Percentiles rank a stretch among this genome's conserved stretches.
phyloP scores from a whole-genome alignment of 2,329 filamentous ascomycete species.

The Ophiocordyceps australis region DNA sequence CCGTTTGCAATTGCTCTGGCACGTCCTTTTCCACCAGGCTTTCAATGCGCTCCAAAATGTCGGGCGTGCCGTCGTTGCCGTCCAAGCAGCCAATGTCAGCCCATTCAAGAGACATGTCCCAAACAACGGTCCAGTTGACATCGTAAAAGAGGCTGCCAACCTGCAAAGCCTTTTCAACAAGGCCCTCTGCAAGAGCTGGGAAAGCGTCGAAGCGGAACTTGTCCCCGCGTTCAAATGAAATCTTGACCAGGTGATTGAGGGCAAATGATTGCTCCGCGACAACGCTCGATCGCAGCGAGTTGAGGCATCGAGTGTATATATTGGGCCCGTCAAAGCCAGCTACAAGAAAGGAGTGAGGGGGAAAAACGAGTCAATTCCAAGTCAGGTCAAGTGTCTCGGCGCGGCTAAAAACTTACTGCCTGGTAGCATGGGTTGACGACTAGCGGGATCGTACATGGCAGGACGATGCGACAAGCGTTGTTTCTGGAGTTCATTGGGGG shows the following conservation, averaged over 20 bases:
- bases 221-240: slow-evolving; percentile 84
- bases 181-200: slow-evolving; percentile 67
- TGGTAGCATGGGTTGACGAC: slow-evolving; percentile 33
- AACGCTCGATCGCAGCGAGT: slow-evolving; percentile 65
- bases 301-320: slow-evolving; percentile 78
- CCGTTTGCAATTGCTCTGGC: slow-evolving; percentile 54
- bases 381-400: too few species aligned
- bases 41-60: slow-evolving; percentile 48
- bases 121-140: slow-evolving; percentile 64
- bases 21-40: slow-evolving; percentile 40
- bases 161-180: slow-evolving; percentile 70
- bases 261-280: slow-evolving; percentile 80
- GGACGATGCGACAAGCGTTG: slow-evolving; percentile 22
- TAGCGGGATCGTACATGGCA: slow-evolving; percentile 7
- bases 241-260: slow-evolving; percentile 83
- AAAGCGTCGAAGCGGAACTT: slow-evolving; percentile 94
- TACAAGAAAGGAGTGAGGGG: slow-evolving; percentile 8
- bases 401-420: slow-evolving; percentile 31
- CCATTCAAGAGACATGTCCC: slow-evolving; percentile 34
- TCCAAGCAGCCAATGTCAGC: slow-evolving; percentile 26
- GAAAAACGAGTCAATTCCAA: too few species aligned
- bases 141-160: slow-evolving; percentile 67
- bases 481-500: slow-evolving; percentile 42
- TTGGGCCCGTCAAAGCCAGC: slow-evolving; percentile 59
- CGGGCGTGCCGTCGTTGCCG: slow-evolving; percentile 29